These are phyloP conservation scores for Neospora caninum DNA, from an alignment of 169 alveolate species.

Conservation along the genomic window DNA sequence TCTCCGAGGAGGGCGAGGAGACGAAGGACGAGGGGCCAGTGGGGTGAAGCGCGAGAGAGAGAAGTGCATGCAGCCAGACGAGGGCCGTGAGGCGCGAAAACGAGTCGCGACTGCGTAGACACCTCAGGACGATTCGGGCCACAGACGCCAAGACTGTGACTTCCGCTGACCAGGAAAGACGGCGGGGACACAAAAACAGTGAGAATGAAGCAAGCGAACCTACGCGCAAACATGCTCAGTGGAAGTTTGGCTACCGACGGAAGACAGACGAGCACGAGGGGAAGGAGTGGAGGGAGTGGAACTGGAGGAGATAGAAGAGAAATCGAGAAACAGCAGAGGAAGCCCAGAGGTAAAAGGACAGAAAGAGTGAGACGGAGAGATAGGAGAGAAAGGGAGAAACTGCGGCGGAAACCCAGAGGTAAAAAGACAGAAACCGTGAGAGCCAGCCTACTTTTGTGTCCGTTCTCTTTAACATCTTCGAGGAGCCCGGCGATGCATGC, in stretches of 20 bases:
- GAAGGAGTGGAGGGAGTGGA: neutral
- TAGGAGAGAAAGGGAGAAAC: too few species aligned
- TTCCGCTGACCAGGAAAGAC: conserved; percentile 21
- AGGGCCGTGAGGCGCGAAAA: conserved; percentile 68
- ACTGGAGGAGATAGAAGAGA: too few species aligned
- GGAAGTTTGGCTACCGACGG: neutral
- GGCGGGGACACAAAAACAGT: neutral
- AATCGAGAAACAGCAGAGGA: too few species aligned
- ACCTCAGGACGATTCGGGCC: conserved; percentile 54
- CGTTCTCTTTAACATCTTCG: conserved; percentile 50
- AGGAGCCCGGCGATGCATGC: conserved; percentile 59
- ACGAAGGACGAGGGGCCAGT: conserved; percentile 41
- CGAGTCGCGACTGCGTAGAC: conserved; percentile 61
- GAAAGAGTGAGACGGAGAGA: too few species aligned
- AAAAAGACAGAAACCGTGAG: neutral
- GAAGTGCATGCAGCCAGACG: conserved; percentile 67
- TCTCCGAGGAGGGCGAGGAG: conserved; percentile 17
- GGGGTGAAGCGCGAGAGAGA: conserved; percentile 53
- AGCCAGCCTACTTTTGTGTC: conserved; percentile 32
- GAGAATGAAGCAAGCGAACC: neutral
- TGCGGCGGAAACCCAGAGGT: too few species aligned
- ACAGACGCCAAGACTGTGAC: conserved; percentile 42
- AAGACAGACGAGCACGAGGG: neutral
- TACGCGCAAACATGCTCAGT: neutral
- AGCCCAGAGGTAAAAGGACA: too few species aligned